Base-by-base conservation (phyloP, 2,329 filamentous ascomycete genomes). In the Calonectria fujianensis region DNA sequence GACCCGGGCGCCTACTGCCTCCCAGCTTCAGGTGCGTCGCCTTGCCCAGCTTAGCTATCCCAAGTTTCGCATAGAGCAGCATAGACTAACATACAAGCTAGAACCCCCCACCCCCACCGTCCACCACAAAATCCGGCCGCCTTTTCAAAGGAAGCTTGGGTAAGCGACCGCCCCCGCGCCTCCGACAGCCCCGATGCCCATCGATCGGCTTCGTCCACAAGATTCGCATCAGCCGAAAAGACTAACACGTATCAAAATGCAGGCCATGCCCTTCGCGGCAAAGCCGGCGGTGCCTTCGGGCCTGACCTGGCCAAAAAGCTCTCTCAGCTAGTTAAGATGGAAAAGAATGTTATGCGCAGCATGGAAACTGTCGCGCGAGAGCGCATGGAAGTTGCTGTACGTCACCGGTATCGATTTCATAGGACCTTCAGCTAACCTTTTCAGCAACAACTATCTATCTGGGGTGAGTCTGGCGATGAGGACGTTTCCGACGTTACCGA, bases 291-390 rank as follows among this genome's bases (percentile, higher is more conserved):
- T 79, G 93, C 94, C 81, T 96, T 95, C 79, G 91, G 92, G 77
- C 91, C 96, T 73, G 97, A 99, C 82, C 93, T 99, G 74, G 94
- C 97, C 74, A 98, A 98, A 91, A 99, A 99, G 91, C 93, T 99
- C 76, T 95, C 96, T 51, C 95, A 98, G 88, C 92, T 99, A 69
- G 97, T 99, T 77, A 99, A 99, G 92, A 99, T 99, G 97, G 97
- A 99, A 89, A 99, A 99, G 93, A 98, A 99, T 85, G 95, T 98
- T 72, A 99, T 99, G 97, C 95, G 97, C 86, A 98, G 96, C 85
- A 93, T 98, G 90, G 97, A 99, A 85, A 91, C 95, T 65, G 97
- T 98, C 69, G 96, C 96, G 59, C 94, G 96, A 83, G 97, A 99
- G 90, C 93, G 97, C 82, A 98, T 98, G 96, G 97, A 98, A 83